Evolutionary conservation across 2,329 filamentous ascomycete species (phyloP), one percentile per base, ranked within the genome.

Genomic region (Aspergillus fijiensis): DNA sequence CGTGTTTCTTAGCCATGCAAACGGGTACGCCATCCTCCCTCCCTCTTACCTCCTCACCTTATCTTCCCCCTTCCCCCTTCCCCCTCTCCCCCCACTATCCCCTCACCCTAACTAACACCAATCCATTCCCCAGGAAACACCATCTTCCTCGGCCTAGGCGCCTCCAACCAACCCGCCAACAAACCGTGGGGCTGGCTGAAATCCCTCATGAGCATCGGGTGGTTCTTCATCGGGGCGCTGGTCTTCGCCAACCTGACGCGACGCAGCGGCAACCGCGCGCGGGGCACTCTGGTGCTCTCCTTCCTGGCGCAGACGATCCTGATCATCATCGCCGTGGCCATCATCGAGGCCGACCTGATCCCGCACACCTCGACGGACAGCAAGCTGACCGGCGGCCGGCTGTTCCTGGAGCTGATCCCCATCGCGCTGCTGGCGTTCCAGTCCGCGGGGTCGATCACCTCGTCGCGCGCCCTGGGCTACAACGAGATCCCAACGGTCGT

Each of bases 1-100:
- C 74, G 35, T 80, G 78, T 63, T 80, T 80, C 67, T 69, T 80
- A 49, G 76, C 76, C 57, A 80, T 80, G 78, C 78, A 80, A 63
- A 80, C 78, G 2, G 78, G 78, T 79, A 74, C 27, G 70, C 61
- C 19, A 42, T 42, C 33, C 16, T 33, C 23, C 33, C 16, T 33
- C 23, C 29, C 45, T n/a, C 56, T 39, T 21, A 42, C 56, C 31
- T 49, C 23, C 39, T 4, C 19, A 51, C 52, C 39, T n/a, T 42
- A 35, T 14, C 33, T 3, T 16, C 3, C 5, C 12, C 35, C 33
- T 3, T 16, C 3, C 5, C 12, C 16, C 35, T 19, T 4, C 35
- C n/a, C 12, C 35, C 14, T n/a, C 39, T n/a, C 7, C 39, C 39
- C 39, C 14, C 16, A 42, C 39, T n/a, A 12, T 6, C 4, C 39